phyloP scores from a whole-genome alignment of 345 rosid genomes.

The Populus euphratica region DNA sequence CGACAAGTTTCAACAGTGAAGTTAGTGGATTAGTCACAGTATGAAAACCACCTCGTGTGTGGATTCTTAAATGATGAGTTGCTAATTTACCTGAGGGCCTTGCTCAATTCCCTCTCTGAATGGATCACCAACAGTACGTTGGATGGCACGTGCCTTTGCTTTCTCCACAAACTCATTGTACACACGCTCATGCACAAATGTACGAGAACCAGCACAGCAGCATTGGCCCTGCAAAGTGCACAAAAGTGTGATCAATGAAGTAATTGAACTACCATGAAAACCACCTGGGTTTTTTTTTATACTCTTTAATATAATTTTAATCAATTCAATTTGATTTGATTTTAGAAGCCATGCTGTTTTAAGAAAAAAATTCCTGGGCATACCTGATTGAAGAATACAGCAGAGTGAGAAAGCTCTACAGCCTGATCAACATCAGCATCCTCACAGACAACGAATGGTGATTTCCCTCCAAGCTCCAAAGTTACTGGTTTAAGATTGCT shows the following conservation, averaged over 20 bases:
- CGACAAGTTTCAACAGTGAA: too few species aligned
- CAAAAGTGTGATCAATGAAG: slow-evolving; percentile 1
- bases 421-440: slow-evolving; percentile 93
- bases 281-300: background rate
- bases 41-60: background rate
- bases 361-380: slow-evolving; percentile 4
- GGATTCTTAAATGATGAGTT: background rate
- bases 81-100: slow-evolving; percentile 82
- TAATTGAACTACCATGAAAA: background rate
- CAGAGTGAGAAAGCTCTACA: slow-evolving; percentile 74
- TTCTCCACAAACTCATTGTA: slow-evolving; percentile 88
- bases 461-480: slow-evolving; percentile 97
- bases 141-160: slow-evolving; percentile 68
- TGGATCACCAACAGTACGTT: slow-evolving; percentile 79
- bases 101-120: slow-evolving; percentile 79
- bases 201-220: slow-evolving; percentile 95
- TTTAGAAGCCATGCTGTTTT: background rate
- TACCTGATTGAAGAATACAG: slow-evolving; percentile 94
- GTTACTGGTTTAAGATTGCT: slow-evolving; percentile 92
- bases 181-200: slow-evolving; percentile 74
- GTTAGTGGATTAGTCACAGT: too few species aligned
- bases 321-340: too few species aligned
- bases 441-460: slow-evolving; percentile 88
- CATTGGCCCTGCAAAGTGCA: slow-evolving; percentile 79
- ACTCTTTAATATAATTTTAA: too few species aligned